Evolutionary conservation across 2,329 filamentous ascomycete species (phyloP).

Genomic region (Dactylonectria estremocensis): DNA sequence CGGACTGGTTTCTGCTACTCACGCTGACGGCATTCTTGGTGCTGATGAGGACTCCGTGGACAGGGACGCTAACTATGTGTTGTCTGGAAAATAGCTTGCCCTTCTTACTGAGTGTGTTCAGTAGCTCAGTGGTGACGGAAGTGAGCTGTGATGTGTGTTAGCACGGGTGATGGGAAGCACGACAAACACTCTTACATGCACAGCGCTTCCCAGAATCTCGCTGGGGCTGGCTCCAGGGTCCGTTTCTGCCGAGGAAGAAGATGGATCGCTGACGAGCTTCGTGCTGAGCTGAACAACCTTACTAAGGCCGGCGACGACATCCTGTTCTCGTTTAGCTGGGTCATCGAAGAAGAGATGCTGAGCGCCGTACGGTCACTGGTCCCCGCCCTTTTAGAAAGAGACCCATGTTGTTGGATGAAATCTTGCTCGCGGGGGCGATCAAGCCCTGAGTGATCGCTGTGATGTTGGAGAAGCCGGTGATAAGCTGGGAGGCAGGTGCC

Average conservation of each 20-base stretch:
- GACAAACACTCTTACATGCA: background rate
- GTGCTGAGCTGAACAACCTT: background rate
- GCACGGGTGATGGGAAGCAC: too few species aligned
- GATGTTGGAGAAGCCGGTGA: background rate
- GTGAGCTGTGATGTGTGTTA: background rate
- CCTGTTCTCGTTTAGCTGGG: conserved; percentile 3
- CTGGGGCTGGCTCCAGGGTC: background rate
- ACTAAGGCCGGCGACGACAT: background rate
- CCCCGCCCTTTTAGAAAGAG: background rate
- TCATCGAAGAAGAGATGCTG: background rate
- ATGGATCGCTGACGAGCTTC: background rate
- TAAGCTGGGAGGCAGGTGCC: background rate
- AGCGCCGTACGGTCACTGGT: background rate
- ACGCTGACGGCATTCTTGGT: background rate
- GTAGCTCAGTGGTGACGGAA: background rate
- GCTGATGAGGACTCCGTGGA: background rate
- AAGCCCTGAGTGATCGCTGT: background rate
- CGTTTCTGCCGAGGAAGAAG: background rate
- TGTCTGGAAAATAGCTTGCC: background rate
- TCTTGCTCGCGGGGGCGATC: background rate
- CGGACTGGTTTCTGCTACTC: background rate
- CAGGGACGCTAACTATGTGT: background rate
- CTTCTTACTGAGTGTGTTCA: background rate
- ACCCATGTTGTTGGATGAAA: background rate
- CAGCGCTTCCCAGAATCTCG: background rate